Evolutionary conservation across 1,139 yeast species (phyloP).

Genomic region (Geotrichum reessii): DNA sequence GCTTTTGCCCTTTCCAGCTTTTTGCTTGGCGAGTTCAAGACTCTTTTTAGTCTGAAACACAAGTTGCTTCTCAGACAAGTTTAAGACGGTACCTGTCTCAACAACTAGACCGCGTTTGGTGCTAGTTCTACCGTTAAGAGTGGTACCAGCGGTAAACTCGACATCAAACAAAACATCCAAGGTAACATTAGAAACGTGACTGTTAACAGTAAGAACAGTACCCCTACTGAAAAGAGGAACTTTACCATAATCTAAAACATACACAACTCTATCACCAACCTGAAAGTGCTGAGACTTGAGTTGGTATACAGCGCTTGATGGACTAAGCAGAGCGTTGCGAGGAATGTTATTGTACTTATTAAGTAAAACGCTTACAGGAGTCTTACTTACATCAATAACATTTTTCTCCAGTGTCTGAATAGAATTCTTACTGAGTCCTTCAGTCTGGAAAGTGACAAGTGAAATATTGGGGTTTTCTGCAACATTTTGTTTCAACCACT

Average conservation of each 20-base stretch:
- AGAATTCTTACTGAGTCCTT: constrained; percentile 64
- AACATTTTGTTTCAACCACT: constrained; percentile 42
- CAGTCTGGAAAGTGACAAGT: constrained; percentile 71
- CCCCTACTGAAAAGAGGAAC: constrained; percentile 87
- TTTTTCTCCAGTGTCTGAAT: constrained; percentile 63
- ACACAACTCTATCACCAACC: constrained; percentile 85
- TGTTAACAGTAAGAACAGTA: constrained; percentile 76
- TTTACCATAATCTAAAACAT: constrained; percentile 81
- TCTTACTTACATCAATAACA: constrained; percentile 42
- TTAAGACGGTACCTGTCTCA: constrained; percentile 76
- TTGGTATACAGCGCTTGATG: constrained; percentile 64
- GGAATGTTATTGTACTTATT: constrained; percentile 74
- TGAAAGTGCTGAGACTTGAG: constrained; percentile 71
- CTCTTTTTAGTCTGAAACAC: constrained; percentile 47
- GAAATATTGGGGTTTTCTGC: constrained; percentile 49
- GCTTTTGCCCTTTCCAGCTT: neutral
- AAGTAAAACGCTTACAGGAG: constrained; percentile 24
- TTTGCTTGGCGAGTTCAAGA: constrained; percentile 3
- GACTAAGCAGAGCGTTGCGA: constrained; percentile 72
- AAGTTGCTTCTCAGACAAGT: constrained; percentile 66
- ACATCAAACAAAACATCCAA: constrained; percentile 78
- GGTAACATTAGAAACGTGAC: constrained; percentile 50
- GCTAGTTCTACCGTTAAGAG: constrained; percentile 66
- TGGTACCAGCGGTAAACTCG: constrained; percentile 77
- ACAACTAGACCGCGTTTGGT: constrained; percentile 80